Evolutionary conservation across 1,139 yeast genomes (phyloP).

Genomic region (Candida sanyaensis): DNA sequence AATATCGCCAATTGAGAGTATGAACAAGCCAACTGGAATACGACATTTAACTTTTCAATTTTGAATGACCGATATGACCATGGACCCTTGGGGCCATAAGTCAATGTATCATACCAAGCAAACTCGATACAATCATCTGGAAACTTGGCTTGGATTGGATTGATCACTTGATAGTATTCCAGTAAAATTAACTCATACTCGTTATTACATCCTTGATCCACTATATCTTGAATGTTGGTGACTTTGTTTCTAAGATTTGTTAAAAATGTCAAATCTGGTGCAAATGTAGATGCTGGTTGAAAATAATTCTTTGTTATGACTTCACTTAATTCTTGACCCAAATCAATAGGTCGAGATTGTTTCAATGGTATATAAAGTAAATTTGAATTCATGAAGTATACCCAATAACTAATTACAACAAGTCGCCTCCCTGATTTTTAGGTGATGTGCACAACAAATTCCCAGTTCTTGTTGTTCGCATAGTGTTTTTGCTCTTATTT

Average conservation of each 20-base stretch:
- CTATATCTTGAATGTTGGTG: conserved; percentile 23
- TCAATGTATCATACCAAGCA: conserved; percentile 72
- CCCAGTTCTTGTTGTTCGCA: no score
- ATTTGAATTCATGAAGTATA: conserved; percentile 30
- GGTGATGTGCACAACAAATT: no score
- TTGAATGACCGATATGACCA: conserved; percentile 44
- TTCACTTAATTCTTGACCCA: conserved; percentile 46
- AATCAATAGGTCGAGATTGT: conserved; percentile 46
- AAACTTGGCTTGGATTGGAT: conserved; percentile 32
- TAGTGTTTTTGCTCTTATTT: no score
- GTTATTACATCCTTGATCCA: conserved; percentile 11
- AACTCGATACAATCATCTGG: conserved; percentile 51
- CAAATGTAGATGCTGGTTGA: conserved; percentile 63
- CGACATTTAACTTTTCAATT: conserved; percentile 62
- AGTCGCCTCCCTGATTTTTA: no score
- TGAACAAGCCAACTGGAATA: conserved; percentile 69
- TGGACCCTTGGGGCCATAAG: conserved; percentile 47
- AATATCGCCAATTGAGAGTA: conserved; percentile 57
- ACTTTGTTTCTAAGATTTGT: conserved; percentile 25
- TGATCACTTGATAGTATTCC: conserved; percentile 34
- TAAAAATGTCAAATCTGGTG: conserved; percentile 50
- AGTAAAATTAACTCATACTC: conserved; percentile 21
- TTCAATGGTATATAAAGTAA: conserved; percentile 56
- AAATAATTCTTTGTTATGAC: conserved; percentile 62
- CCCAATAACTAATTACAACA: no score